These are phyloP conservation scores for Atkinsonella texensis DNA, from an alignment of 2,329 filamentous ascomycete species.

Conservation along the genomic window DNA sequence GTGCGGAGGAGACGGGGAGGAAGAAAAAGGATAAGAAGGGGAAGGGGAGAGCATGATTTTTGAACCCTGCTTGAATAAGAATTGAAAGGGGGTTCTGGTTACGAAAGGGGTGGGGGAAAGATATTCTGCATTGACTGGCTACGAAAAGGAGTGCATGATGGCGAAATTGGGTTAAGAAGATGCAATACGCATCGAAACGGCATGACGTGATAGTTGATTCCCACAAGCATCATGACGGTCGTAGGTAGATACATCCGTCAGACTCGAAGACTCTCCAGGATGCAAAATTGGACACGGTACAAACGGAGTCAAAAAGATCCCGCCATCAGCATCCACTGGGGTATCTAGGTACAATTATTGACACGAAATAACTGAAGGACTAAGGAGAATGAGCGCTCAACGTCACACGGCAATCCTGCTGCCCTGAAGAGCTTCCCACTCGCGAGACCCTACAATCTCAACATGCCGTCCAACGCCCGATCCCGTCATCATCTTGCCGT, in stretches of 20 bases:
- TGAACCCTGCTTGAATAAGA: neutral
- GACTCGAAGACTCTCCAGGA: too few relatives aligned
- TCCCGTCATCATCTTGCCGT: conserved; percentile 31
- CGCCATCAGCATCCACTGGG: neutral
- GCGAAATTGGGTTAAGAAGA: too few relatives aligned
- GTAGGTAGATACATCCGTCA: too few relatives aligned
- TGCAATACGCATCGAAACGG: too few relatives aligned
- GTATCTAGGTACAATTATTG: conserved; percentile 1
- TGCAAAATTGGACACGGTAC: too few relatives aligned
- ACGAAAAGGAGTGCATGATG: too few relatives aligned
- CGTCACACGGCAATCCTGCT: conserved; percentile 19
- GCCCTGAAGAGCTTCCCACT: conserved; percentile 45
- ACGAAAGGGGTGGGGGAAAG: too few relatives aligned
- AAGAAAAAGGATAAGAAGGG: conserved; percentile 41
- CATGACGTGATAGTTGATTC: too few relatives aligned
- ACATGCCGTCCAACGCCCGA: conserved; percentile 22
- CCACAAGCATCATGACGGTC: too few relatives aligned
- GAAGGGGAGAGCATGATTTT: conserved; percentile 21
- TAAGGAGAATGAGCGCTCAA: neutral
- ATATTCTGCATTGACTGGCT: too few relatives aligned
- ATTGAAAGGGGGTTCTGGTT: too few relatives aligned
- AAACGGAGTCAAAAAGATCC: neutral
- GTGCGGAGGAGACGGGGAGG: conserved; percentile 20
- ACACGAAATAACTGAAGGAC: neutral
- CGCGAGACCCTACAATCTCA: conserved; percentile 39